Conservation (phyloP, 2,329 filamentous ascomycete genomes). For the Alternaria panax region DNA sequence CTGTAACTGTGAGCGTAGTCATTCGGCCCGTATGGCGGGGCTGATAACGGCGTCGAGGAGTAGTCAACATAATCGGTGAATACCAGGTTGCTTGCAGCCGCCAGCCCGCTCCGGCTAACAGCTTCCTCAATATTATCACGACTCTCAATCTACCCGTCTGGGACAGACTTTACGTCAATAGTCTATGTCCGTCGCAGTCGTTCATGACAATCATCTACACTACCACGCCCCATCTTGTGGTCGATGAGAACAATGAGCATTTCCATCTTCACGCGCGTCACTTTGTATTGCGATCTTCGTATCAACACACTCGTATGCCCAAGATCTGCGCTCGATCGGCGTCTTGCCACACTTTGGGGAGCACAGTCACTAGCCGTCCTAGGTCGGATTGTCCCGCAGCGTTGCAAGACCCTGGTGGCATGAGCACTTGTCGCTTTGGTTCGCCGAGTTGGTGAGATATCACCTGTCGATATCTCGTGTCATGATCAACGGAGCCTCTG, state of each 20-base stretch:
- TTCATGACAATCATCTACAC: constrained; percentile 5
- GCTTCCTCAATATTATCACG: constrained; percentile 1
- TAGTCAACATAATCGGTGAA: background rate
- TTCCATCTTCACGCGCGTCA: constrained; percentile 8
- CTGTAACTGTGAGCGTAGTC: constrained; percentile 2
- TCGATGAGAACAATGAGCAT: background rate
- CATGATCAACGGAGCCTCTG: constrained; percentile 13
- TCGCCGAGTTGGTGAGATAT: constrained; percentile 13
- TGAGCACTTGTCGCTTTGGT: constrained; percentile 1
- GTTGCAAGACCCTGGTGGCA: constrained; percentile 25
- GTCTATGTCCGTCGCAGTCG: constrained; percentile 2
- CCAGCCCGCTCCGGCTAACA: background rate
- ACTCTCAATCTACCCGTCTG: constrained; percentile 8
- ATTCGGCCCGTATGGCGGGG: constrained; percentile 2
- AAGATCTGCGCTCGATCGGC: constrained; percentile 35
- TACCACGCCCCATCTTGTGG: constrained; percentile 5
- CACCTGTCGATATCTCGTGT: constrained; percentile 6
- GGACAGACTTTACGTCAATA: constrained; percentile 9
- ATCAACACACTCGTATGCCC: constrained; percentile 20
- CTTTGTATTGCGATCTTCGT: constrained; percentile 38
- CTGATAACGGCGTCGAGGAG: constrained; percentile 2
- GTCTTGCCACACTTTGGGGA: constrained; percentile 28
- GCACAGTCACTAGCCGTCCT: constrained; percentile 24
- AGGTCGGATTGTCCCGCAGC: constrained; percentile 30
- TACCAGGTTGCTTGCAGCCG: constrained; percentile 3